These are phyloP conservation scores for Austroboletus niveus DNA, from an alignment of 1,284 basidiomycete species.

Conservation along the genomic window DNA sequence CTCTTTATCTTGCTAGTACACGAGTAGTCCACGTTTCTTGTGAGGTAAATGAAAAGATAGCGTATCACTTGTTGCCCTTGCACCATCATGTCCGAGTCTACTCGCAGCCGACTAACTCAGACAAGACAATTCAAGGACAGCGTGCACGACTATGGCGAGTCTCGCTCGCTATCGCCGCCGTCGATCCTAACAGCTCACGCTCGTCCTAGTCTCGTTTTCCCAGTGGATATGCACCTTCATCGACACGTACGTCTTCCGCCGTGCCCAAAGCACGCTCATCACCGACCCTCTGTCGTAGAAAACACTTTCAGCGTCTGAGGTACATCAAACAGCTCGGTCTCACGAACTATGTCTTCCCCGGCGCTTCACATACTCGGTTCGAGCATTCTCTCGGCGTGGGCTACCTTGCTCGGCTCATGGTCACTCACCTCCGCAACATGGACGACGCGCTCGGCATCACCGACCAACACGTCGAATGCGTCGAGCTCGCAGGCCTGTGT, in stretches of 20 bases:
- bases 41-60: no score
- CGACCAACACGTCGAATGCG: constrained; percentile 48
- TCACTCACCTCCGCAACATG: constrained; percentile 50
- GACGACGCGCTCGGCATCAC: constrained; percentile 67
- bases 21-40: constrained; percentile 6
- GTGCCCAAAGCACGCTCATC: no score
- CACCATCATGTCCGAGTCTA: constrained; percentile 1
- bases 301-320: constrained; percentile 72
- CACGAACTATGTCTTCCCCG: constrained; percentile 70
- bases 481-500: constrained; percentile 54
- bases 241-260: constrained; percentile 37
- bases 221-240: constrained; percentile 40
- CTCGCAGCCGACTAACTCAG: constrained; percentile 7
- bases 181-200: neutral
- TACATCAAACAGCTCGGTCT: constrained; percentile 77
- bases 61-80: no score
- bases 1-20: no score
- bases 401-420: constrained; percentile 62
- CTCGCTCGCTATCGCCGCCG: neutral
- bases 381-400: constrained; percentile 78
- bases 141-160: constrained; percentile 34
- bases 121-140: constrained; percentile 33
- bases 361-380: constrained; percentile 75
- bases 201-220: constrained; percentile 36
- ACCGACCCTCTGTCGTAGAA: constrained; percentile 36